Conservation (phyloP, 495 filamentous ascomycete genomes). For the Neurospora sublineolata region DNA sequence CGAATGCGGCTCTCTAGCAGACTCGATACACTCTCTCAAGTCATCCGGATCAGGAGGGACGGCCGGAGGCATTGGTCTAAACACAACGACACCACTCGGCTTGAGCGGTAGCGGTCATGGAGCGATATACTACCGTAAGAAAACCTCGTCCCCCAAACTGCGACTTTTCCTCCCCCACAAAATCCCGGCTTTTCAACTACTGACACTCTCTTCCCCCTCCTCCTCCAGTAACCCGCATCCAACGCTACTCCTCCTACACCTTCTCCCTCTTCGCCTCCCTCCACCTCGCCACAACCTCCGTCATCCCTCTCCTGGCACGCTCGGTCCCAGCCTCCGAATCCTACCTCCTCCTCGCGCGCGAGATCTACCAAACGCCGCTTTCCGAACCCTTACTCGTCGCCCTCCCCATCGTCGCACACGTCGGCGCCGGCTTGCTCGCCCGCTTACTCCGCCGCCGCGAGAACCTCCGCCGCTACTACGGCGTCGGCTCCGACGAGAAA, state of each 20-base stretch:
- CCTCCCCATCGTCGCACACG: slow-evolving; percentile 45
- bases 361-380: slow-evolving; percentile 71
- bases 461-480: slow-evolving; percentile 60
- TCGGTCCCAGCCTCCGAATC: slow-evolving; percentile 45
- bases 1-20: slow-evolving; percentile 9
- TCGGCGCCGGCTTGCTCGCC: slow-evolving; percentile 59
- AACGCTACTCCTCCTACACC: slow-evolving; percentile 79
- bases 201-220: background rate
- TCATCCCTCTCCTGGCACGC: slow-evolving; percentile 53
- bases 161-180: slow-evolving; percentile 1
- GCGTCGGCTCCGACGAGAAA: slow-evolving; percentile 15
- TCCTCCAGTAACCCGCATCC: slow-evolving; percentile 57
- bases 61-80: background rate
- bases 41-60: slow-evolving; percentile 3
- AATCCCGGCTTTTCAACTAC: background rate
- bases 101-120: slow-evolving; percentile 43
- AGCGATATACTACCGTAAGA: slow-evolving; percentile 51
- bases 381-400: slow-evolving; percentile 53
- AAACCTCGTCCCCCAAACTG: slow-evolving; percentile 1
- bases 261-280: slow-evolving; percentile 67
- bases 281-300: slow-evolving; percentile 70
- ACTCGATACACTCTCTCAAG: slow-evolving; percentile 17
- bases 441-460: slow-evolving; percentile 57
- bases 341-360: slow-evolving; percentile 54
- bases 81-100: slow-evolving; percentile 31